phyloP scores from a whole-genome alignment of 2,329 filamentous ascomycete genomes.

The Tolypocladium sp. region DNA sequence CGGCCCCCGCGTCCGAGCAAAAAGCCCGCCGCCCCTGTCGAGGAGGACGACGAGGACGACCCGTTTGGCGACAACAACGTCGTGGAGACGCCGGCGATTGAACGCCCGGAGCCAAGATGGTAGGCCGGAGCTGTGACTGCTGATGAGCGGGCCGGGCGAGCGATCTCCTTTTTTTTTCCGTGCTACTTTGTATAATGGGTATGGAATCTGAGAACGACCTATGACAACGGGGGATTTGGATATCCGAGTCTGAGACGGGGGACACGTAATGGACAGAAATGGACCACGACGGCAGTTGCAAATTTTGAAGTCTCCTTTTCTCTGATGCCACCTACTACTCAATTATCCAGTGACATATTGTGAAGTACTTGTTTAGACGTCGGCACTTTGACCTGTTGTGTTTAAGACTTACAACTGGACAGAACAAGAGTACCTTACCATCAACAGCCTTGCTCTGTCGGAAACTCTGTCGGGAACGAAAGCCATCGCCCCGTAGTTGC shows the following conservation, averaged over 20 bases:
- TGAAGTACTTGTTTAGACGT: background rate
- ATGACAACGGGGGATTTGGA: background rate
- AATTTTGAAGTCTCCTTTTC: background rate
- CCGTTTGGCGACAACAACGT: constrained; percentile 82
- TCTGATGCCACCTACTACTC: background rate
- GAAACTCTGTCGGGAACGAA: background rate
- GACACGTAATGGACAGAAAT: too few species aligned
- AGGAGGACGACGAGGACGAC: constrained; percentile 54
- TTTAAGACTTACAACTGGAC: background rate
- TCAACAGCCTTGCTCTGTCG: background rate
- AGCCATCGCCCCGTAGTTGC: background rate
- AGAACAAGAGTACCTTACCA: too few species aligned
- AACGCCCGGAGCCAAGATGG: constrained; percentile 22
- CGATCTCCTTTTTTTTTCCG: background rate
- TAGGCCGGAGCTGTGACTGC: constrained; percentile 4
- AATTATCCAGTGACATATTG: background rate
- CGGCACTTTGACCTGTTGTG: background rate
- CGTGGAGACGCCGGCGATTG: constrained; percentile 30
- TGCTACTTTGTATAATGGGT: background rate
- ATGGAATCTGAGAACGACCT: background rate
- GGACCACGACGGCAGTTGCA: background rate
- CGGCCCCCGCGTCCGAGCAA: background rate
- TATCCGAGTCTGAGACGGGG: too few species aligned
- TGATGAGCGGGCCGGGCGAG: background rate
- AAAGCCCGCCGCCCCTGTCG: constrained; percentile 19